A percentile compares a stretch with the other conserved stretches of the same genome.
These are phyloP conservation scores for Metrosideros polymorpha DNA, from an alignment of 441 rosid genomes.

Conservation along the genomic window DNA sequence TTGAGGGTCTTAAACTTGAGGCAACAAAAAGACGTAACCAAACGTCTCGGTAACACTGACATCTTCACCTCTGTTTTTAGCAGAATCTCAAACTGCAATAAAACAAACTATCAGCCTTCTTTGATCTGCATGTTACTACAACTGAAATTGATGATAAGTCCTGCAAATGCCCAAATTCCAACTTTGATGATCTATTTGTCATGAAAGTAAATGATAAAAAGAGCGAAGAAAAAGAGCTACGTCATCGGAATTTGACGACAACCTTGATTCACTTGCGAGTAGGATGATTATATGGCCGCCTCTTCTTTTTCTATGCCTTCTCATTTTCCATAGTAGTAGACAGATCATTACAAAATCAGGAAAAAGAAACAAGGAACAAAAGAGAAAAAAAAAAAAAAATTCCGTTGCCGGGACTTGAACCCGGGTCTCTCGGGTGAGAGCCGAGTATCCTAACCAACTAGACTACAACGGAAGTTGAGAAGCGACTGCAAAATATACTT, in stretches of 20 bases:
- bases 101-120: not conserved
- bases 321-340: not conserved
- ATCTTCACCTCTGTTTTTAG: not conserved
- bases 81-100: not conserved
- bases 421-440: constrained; percentile 98
- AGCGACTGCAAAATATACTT: fast-evolving
- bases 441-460: constrained; percentile 98
- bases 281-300: not conserved
- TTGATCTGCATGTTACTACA: not conserved
- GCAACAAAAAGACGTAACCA: not conserved
- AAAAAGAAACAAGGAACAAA: too few species aligned
- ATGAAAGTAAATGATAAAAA: not conserved
- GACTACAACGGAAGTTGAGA: constrained; percentile 57
- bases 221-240: not conserved
- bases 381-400: not conserved
- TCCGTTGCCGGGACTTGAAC: constrained; percentile 86
- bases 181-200: not conserved
- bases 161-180: not conserved
- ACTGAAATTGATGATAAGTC: not conserved
- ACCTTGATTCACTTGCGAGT: not conserved
- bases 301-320: not conserved
- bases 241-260: not conserved
- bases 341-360: not conserved
- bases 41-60: not conserved
- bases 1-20: not conserved